Evolutionary conservation across 352 stramenopile species (phyloP), one percentile per base, ranked within the genome.

Genomic region (Peronospora belbahrii): DNA sequence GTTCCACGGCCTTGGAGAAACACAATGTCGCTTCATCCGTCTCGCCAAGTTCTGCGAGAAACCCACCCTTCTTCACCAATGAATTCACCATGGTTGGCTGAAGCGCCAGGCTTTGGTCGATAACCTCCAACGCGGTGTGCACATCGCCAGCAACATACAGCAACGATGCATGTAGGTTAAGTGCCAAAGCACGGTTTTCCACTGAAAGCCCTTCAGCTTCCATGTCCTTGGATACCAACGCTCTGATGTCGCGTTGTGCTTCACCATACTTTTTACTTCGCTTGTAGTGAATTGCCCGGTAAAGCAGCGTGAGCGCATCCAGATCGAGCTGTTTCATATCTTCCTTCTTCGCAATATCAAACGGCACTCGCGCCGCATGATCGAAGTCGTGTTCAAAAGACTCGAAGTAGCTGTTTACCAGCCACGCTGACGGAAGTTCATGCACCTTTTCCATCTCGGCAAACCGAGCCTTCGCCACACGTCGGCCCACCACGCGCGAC

Each of bases 361-460:
- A 74, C 7, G 76, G 63, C 9, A 88, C 51, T 22, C 71, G 63
- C 6, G 70, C 62, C 15, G 63, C 62, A 38, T 79, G 67, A 48
- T 93, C 79, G 6, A 62, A 64, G 37, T 93, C 81, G 40, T 88
- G 76, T 53, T 85, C 75, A 25, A 93, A 90, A 23, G 76, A 76
- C 33, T 88, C 74, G 54, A 93, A 90, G 62, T 93, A 93, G 59
- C 81, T 93, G 6, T 85, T 49, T 24, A 89, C 77, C 19, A 93
- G 67, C 81, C 79, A 93, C 13, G 59, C 42, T 9, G 78, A 85
- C 22, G 79, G 81, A 7, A 90, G 59, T n/a, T 85, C 71, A 47
- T 86, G 78, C 18, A 77, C 58, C 52, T 78, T 71, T 27, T 82
- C 60, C 74, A 90, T 88, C 10, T 65, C 60, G 3, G 64, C 65